Evolutionary conservation across 169 alveolate genomes (phyloP), one percentile per base, ranked within the genome.

Genomic region (Plasmodium gallinaceum): DNA sequence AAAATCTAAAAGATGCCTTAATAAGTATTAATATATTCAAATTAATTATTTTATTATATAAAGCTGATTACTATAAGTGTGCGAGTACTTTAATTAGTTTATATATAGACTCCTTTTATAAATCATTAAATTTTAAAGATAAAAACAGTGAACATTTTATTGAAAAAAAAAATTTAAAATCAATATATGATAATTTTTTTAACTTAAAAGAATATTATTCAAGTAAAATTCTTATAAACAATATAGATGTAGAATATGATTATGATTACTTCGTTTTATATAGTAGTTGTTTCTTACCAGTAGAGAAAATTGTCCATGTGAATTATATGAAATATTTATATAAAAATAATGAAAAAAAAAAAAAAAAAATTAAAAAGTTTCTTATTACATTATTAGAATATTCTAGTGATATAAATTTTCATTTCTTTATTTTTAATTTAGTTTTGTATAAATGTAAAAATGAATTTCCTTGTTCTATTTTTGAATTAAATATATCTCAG

Each of bases 371-470:
- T 45, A 58, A 64, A 70, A 71, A 51, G 9, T 86, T 86, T 14
- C 16, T 86, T 14, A 86, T 46, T 22, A 86, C 87, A 12, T 20
- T 86, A 7, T 12, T 86, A 24, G 87, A 71, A 46, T 61, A 58
- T 46, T 86, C 76, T 1, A 71, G 22, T 16, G 92, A 86, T 57
- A 26, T 86, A 0, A 86, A 86, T 26, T 86, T 86, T 18, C 92
- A 86, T 51, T 86, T 86, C 18, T 86, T 86, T 22, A 22, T 86
- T 10, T 86, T 86, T 71, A 58, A 86, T 65, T 66, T 86, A 48
- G 70, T 86, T 60, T 52, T 86, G 42, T 86, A 86, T 54, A 86
- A 86, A 86, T 86, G 92, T 52, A 64, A 48, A n/a, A 86, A 86
- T 52, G 69, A 65, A 20, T 86, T 86, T 26, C 92, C 92, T 1